These are phyloP conservation scores for Sporisorium graminicola DNA, from an alignment of 1,284 basidiomycete genomes.

Conservation along the genomic window DNA sequence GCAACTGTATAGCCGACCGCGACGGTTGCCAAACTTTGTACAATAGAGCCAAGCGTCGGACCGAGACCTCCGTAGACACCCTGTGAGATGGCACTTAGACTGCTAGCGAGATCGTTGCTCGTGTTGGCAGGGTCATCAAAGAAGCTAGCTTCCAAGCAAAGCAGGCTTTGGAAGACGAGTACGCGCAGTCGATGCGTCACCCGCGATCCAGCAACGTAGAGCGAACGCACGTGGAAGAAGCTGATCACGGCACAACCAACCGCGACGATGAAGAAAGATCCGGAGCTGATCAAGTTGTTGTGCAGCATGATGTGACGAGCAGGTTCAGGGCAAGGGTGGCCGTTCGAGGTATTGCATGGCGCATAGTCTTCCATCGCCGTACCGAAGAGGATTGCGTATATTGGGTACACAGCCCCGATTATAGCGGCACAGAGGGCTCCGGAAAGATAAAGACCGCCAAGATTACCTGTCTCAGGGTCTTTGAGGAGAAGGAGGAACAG, in stretches of 20 bases:
- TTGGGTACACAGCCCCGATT: constrained; percentile 83
- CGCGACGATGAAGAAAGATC: constrained; percentile 52
- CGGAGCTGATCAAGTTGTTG: constrained; percentile 29
- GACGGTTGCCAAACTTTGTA: constrained; percentile 82
- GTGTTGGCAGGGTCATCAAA: constrained; percentile 62
- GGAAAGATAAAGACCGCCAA: constrained; percentile 35
- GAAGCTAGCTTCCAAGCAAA: constrained; percentile 64
- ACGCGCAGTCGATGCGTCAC: constrained; percentile 57
- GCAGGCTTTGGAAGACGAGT: constrained; percentile 49
- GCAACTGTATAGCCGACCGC: constrained; percentile 70
- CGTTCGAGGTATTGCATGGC: constrained; percentile 17
- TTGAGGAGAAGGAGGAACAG: constrained; percentile 79
- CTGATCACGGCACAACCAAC: constrained; percentile 54
- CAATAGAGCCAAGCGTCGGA: constrained; percentile 80
- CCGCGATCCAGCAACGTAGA: constrained; percentile 36
- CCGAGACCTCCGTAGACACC: constrained; percentile 90
- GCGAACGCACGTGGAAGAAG: constrained; percentile 48
- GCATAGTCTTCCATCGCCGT: constrained; percentile 36
- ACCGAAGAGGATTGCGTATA: constrained; percentile 84
- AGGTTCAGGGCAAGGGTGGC: constrained; percentile 33
- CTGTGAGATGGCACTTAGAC: constrained; percentile 86
- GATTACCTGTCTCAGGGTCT: constrained; percentile 75
- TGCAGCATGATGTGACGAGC: constrained; percentile 26
- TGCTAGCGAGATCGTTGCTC: constrained; percentile 81
- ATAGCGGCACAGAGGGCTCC: constrained; percentile 31